phyloP scores from a whole-genome alignment of 1,139 yeast genomes.

The Blastobotrys malaysiensis region DNA sequence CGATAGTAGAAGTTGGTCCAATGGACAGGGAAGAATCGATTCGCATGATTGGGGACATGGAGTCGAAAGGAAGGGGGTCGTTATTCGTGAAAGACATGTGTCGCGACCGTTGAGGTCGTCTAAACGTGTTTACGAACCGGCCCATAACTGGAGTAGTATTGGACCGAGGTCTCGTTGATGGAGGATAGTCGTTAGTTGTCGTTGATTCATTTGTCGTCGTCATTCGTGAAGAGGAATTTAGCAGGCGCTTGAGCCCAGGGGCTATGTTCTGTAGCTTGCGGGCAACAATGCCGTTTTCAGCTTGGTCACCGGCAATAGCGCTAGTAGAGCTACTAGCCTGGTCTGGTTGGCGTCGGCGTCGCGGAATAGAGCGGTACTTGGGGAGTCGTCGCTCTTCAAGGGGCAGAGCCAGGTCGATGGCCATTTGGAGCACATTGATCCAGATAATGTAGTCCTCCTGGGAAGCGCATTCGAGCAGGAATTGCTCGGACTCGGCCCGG shows the following conservation, averaged over 20 bases:
- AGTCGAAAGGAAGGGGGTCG: background rate
- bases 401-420: slow-evolving; percentile 38
- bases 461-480: slow-evolving; percentile 47
- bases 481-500: slow-evolving; percentile 64
- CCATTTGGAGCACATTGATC: slow-evolving; percentile 43
- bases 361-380: slow-evolving; percentile 31
- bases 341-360: slow-evolving; percentile 23
- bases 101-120: background rate
- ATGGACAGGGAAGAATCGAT: background rate
- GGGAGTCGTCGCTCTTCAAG: slow-evolving; percentile 37
- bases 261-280: background rate
- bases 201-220: slow-evolving; percentile 1
- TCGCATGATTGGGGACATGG: background rate
- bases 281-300: background rate
- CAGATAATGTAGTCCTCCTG: slow-evolving; percentile 58
- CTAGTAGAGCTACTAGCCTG: background rate
- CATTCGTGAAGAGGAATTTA: background rate
- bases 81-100: background rate
- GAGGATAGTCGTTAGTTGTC: background rate
- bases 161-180: background rate
- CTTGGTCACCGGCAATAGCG: background rate
- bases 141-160: background rate
- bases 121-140: background rate
- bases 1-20: slow-evolving; percentile 11
- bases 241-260: background rate